These are phyloP conservation scores for Entomophthora muscae DNA, from an alignment of 371 early-diverging fungal genomes.

Conservation along the genomic window DNA sequence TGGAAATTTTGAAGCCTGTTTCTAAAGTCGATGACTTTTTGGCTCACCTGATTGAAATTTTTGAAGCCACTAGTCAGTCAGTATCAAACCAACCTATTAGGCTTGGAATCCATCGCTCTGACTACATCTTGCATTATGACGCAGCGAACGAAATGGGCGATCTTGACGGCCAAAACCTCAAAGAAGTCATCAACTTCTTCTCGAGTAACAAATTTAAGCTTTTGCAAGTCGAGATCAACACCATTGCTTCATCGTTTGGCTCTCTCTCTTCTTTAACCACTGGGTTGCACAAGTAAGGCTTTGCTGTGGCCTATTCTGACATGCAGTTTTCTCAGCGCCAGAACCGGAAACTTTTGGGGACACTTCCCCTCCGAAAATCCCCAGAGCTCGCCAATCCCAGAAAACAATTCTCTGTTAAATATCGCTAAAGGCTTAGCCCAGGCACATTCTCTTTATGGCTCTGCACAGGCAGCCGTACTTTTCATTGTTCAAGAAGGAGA, in stretches of 20 bases:
- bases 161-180: background rate
- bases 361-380: background rate
- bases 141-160: slow-evolving; percentile 18
- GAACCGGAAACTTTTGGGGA: background rate
- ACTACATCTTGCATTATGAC: slow-evolving; percentile 80
- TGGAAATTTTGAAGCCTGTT: slow-evolving; percentile 54
- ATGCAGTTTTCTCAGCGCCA: slow-evolving; percentile 33
- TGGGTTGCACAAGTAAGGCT: slow-evolving; percentile 55
- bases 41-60: slow-evolving; percentile 54
- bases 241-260: slow-evolving; percentile 83
- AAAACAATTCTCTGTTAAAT: slow-evolving; percentile 45
- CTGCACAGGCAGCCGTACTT: slow-evolving; percentile 65
- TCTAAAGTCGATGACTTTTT: slow-evolving; percentile 72
- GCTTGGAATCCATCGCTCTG: slow-evolving; percentile 79
- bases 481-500: slow-evolving; percentile 90
- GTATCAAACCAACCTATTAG: slow-evolving; percentile 41
- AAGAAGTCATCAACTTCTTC: background rate
- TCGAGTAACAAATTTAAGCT: slow-evolving; percentile 21
- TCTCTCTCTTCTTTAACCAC: slow-evolving; percentile 54
- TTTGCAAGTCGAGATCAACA: slow-evolving; percentile 94
- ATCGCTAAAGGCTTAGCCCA: slow-evolving; percentile 61
- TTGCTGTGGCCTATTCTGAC: background rate
- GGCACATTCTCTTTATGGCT: slow-evolving; percentile 40
- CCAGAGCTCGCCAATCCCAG: slow-evolving; percentile 39
- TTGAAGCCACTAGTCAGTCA: slow-evolving; percentile 33